Evolutionary conservation across 2,329 filamentous ascomycete species (phyloP), one percentile per base, ranked within the genome.

Genomic region (Calonectria naviculata): DNA sequence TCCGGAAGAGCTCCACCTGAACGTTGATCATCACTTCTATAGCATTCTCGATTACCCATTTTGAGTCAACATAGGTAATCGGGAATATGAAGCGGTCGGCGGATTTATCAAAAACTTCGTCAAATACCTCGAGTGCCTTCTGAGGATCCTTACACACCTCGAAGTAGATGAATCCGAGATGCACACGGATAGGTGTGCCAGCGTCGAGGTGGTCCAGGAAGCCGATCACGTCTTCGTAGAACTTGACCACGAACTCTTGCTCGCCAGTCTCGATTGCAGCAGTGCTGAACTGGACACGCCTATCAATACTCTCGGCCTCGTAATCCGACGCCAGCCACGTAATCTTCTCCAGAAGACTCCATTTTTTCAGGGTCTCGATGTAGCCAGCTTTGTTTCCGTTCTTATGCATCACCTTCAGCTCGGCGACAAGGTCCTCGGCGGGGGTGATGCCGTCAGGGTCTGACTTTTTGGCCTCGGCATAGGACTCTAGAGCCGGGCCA

Each of bases 161-260:
- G 2, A 77, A 31, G 4, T 80, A 73, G 2, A 73, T 31, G 1
- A 63, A 2, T 0, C 75, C 76, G 1, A 80, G 74, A 0, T 77
- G 76, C 1, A 68, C 9, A 0, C 76, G 77, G 0, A 81, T 34
- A 6, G 79, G 79, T 0, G 74, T 72, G 3, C 69, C 72, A 1
- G 77, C 77, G 3, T 79, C 71, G 1, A 81, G 73, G 26, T 80
- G 80, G 1, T 81, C 79, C 6, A 81, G 63, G 12, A 75, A 78
- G 1, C 46, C 29, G 4, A 79, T 77, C 0, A 71, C 71, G 7
- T 78, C 74, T 24, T 78, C n/a, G 13, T 79, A 80, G 1, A 75
- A 65, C 2, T 75, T 56, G 9, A 78, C 56, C 1, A 80, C 56
- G 3, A 80, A 80, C 0, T 73, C 74, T 0, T 66, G 49, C 17